Base-by-base conservation (phyloP, 306 rosid genomes). In the Sechiopsis laciniata region DNA sequence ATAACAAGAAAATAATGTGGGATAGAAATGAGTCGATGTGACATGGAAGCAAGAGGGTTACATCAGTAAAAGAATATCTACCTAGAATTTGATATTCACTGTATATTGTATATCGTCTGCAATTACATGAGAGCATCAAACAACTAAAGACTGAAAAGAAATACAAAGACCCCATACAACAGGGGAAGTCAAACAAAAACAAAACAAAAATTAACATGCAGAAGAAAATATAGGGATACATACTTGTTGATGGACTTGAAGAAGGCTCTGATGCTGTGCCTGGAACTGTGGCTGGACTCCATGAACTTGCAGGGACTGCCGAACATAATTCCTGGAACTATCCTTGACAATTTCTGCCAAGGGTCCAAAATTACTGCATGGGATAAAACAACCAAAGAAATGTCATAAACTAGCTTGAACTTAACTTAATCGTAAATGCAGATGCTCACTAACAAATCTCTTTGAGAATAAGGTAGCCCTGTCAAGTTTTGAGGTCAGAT, bases 271-370 rank as follows among this genome's bases (percentile, higher is more conserved):
- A 67, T 80, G 89, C 68, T 83, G 96, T 72, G 85, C 80, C 80
- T 80, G 91, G 78, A 88, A 8, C 56, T 86, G 98, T 40, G 89
- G 72, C 79, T 84, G 96, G 58, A 82, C 66, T 74, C 87, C 96
- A 54, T 78, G 89, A 82, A 78, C 77, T 80, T 87, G 91, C 78
- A 82, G 94, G 78, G 75, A 68, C 64, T 87, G 98, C 24, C 80
- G 94, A 35, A 74, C 85, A 74, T 61, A 51, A 85, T 80, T 90
- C 80, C 78, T 87, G 77, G 94, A 80, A 80, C 88, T 87, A 82
- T 87, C 96, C 84, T 89, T 93, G 71, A 93, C 86, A 78, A 80
- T 81, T 79, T 93, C 96, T 72, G 66, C 80, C 74, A 93, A 79
- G 40, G 96, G 82, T 12, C 89, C 86, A 77, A 86, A 82, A 82